Evolutionary conservation across 1,284 basidiomycete genomes (phyloP).

Genomic region (Agaricales sp.): DNA sequence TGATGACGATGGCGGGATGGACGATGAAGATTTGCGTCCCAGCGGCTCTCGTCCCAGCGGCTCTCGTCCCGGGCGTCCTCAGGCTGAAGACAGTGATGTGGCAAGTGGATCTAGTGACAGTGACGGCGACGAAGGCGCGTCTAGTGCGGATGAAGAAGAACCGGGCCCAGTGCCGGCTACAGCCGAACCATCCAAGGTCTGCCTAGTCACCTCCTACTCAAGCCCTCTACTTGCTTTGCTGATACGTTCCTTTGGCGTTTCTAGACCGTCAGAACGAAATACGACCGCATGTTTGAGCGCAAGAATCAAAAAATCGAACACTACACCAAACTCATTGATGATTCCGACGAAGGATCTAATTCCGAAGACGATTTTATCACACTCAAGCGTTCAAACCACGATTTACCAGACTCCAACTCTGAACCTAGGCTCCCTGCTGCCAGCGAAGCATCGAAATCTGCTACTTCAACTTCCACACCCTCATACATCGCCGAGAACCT

Average conservation of each 20-base stretch:
- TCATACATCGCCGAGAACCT: slow-evolving; percentile 13
- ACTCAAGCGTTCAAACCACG: slow-evolving; percentile 85
- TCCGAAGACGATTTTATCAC: slow-evolving; percentile 82
- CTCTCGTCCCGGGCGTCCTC: too few relatives aligned
- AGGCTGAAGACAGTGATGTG: slow-evolving; percentile 9
- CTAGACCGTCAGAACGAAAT: slow-evolving; percentile 75
- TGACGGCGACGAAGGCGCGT: slow-evolving; percentile 6
- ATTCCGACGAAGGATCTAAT: slow-evolving; percentile 29
- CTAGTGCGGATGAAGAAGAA: not conserved
- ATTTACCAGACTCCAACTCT: slow-evolving; percentile 36
- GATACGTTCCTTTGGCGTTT: slow-evolving; percentile 8
- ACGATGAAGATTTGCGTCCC: slow-evolving; percentile 12
- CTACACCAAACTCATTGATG: slow-evolving; percentile 83
- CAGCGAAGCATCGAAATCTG: slow-evolving; percentile 38
- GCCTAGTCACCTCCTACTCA: slow-evolving; percentile 1
- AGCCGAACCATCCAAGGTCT: slow-evolving; percentile 22
- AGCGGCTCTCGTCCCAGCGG: too few relatives aligned
- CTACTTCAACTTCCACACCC: slow-evolving; percentile 9
- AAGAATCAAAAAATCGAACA: slow-evolving; percentile 94
- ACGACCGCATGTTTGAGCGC: slow-evolving; percentile 96
- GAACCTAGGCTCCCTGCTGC: slow-evolving; percentile 16
- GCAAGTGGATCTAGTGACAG: slow-evolving; percentile 10
- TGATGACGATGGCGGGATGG: slow-evolving; percentile 22
- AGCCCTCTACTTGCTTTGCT: slow-evolving; percentile 2
- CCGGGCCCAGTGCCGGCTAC: not conserved